Base-by-base conservation (phyloP, 768 basidiomycete species). In the Mycena floridula region DNA sequence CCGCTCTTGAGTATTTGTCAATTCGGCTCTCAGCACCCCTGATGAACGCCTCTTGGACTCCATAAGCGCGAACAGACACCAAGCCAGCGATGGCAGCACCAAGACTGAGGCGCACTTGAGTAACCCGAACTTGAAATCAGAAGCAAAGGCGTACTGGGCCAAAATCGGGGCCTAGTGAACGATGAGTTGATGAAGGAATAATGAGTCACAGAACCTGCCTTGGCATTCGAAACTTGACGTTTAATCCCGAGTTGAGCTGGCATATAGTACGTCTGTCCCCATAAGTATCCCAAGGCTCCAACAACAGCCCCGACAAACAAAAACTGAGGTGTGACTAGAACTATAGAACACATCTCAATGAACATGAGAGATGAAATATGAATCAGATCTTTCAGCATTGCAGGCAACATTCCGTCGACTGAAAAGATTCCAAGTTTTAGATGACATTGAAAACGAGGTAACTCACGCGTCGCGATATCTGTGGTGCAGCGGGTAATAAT, bases 81-180 rank as follows among this genome's bases (percentile, higher is more conserved):
- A 50, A 39, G n/a, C 49, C 49, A 47, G 70, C 61, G 25, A 87
- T 74, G 1, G 82, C 69, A 51, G 82, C 69, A 41, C 76, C 68
- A 59, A 79, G 63, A 58, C 68, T 37, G 60, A 60, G 16, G 16
- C 23, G n/a, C 8, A 21, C 18, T 11, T 39, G 18, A 18, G 24
- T 7, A 32, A 7, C n/a, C 6, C 1, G 12, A 13, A 20, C 25
- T 6, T 3, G 23, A 39, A 7, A 8, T n/a, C 16, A n/a, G n/a
- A n/a, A n/a, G n/a, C n/a, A n/a, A n/a, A n/a, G 63, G 69, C 49
- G 37, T 64, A 65, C 68, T 58, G 53, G 20, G 46, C 50, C 25
- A 58, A 40, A n/a, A 52, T 50, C 4, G 54, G 54, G n/a, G n/a
- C n/a, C n/a, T n/a, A n/a, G n/a, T n/a, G n/a, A n/a, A n/a, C n/a